These are phyloP conservation scores for Diplocarpon rosae DNA, from an alignment of 2,329 filamentous ascomycete species.

Conservation along the genomic window DNA sequence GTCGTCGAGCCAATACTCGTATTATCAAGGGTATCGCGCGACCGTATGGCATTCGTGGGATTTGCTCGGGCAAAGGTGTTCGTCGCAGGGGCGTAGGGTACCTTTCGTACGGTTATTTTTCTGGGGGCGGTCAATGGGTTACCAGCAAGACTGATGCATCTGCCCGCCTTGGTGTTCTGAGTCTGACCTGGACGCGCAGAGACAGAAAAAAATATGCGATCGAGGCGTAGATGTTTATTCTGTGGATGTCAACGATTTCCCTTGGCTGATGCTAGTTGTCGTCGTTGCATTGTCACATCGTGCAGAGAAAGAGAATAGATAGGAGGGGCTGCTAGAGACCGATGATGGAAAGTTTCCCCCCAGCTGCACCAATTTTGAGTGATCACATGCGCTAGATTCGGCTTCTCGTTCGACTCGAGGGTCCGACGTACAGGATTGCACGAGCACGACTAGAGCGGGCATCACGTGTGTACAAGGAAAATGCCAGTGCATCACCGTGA, in stretches of 20 bases:
- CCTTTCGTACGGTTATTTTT: too few species aligned
- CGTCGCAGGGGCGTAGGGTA: neutral
- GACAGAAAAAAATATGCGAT: neutral
- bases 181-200: neutral
- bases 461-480: too few species aligned
- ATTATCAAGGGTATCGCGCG: neutral
- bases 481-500: too few species aligned
- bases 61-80: slow-evolving; percentile 8
- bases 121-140: slow-evolving; percentile 3
- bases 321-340: neutral
- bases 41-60: slow-evolving; percentile 9
- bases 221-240: neutral
- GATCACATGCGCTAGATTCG: slow-evolving; percentile 9
- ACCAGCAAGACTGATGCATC: neutral
- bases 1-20: neutral
- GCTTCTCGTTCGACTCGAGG: neutral
- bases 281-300: slow-evolving; percentile 4
- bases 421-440: too few species aligned
- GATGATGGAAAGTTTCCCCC: slow-evolving; percentile 7
- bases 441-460: too few species aligned
- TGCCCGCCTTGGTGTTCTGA: neutral
- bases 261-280: neutral
- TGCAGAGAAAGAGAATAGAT: neutral
- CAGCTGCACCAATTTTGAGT: slow-evolving; percentile 1
- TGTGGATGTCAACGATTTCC: neutral